Conservation (phyloP, 805 yeast species). For the Pichia manshurica region DNA sequence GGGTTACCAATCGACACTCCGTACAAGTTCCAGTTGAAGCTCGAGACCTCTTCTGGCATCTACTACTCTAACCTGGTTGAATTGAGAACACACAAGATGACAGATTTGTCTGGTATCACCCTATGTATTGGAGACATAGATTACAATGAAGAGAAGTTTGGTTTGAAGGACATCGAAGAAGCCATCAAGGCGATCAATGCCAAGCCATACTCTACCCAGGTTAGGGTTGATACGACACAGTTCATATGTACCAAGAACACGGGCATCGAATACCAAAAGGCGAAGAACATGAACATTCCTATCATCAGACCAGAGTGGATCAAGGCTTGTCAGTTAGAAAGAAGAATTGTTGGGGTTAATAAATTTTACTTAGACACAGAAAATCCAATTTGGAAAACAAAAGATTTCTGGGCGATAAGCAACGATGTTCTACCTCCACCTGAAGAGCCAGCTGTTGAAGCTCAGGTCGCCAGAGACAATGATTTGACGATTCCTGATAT, state of each 20-base stretch:
- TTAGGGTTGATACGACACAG: slow-evolving; percentile 90
- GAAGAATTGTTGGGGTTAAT: slow-evolving; percentile 88
- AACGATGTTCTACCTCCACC: not conserved
- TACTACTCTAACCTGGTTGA: slow-evolving; percentile 61
- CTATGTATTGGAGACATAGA: slow-evolving; percentile 82
- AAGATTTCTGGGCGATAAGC: slow-evolving; percentile 35
- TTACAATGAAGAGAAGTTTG: slow-evolving; percentile 40
- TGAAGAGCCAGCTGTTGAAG: too few relatives aligned
- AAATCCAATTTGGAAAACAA: slow-evolving; percentile 37
- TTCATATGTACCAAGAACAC: slow-evolving; percentile 68
- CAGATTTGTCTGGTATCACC: slow-evolving; percentile 88
- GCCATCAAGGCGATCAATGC: slow-evolving; percentile 74
- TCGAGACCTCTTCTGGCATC: slow-evolving; percentile 88
- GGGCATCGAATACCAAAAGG: slow-evolving; percentile 66
- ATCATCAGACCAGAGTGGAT: slow-evolving; percentile 96
- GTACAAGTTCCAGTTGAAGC: slow-evolving; percentile 70
- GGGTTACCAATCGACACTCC: slow-evolving; percentile 85
- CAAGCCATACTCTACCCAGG: slow-evolving; percentile 64
- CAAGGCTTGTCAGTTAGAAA: slow-evolving; percentile 84
- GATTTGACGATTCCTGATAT: not conserved
- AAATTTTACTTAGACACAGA: slow-evolving; percentile 66
- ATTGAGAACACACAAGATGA: slow-evolving; percentile 89
- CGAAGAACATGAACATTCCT: slow-evolving; percentile 82
- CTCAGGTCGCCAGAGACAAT: too few relatives aligned
- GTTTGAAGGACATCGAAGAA: slow-evolving; percentile 53